Evolutionary conservation across 257 asterid species (phyloP), one percentile per base, ranked within the genome.

Genomic region (Paraleonurus japonicus): DNA sequence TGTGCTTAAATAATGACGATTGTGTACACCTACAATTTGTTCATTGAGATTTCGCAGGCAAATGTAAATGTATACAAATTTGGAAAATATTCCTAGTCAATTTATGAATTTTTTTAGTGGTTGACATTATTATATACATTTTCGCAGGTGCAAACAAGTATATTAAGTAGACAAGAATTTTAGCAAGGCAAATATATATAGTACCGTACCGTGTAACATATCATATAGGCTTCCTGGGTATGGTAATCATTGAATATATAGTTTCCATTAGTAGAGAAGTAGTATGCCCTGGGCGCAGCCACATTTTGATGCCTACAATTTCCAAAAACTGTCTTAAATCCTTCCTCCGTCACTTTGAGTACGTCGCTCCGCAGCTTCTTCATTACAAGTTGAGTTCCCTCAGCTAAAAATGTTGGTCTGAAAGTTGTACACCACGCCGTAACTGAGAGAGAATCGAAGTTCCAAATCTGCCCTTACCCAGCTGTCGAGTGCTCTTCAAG

Each of bases 211-310:
- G n/a, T n/a, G n/a, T n/a, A n/a, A n/a, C n/a, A n/a, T n/a, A n/a
- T n/a, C n/a, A n/a, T n/a, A n/a, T n/a, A n/a, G n/a, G n/a, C n/a
- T n/a, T n/a, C n/a, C n/a, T n/a, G n/a, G n/a, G n/a, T n/a, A n/a
- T n/a, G n/a, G n/a, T 73, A 71, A 60, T 80, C 82, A 23, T 80
- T 74, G 4, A 66, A 27, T 17, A 74, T n/a, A 50, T 66, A 1
- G 43, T 57, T 74, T n/a, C 22, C 33, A 5, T 68, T 11, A 2
- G 20, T 2, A 5, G 74, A 66, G n/a, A 41, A 74, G 62, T 43
- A 45, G 72, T 64, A 65, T 0, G 60, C 78, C 72, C 13, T n/a
- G 0, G 71, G 71, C 8, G 39, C 58, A 16, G 4, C 60, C 22
- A 74, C 74, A 3, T 66, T 74, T 4, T 65, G 62, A n/a, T 65